Base-by-base conservation (phyloP, 768 basidiomycete genomes). In the Clathrus columnatus region DNA sequence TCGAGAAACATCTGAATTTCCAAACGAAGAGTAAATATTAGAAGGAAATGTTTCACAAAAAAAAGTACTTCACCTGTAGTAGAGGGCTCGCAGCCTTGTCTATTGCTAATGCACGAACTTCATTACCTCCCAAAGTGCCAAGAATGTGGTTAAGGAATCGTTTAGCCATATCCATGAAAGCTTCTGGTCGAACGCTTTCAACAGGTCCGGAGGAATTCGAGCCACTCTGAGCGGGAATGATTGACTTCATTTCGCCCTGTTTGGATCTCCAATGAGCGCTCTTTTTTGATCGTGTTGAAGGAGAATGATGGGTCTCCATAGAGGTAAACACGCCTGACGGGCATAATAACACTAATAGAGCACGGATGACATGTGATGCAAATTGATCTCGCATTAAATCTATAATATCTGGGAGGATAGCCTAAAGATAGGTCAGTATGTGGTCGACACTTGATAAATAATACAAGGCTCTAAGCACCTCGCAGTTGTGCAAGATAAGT, bases 341-440 rank as follows among this genome's bases (percentile, higher is more conserved):
- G 14, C 81, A 83, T n/a, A 96, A 73, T 43, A 96, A 74, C 4
- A 85, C 65, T 14, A 97, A 77, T 2, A 97, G 69, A 21, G 85
- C 81, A 32, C 94, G 85, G 46, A 95, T 60, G 43, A 93, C 89
- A 61, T 97, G 95, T 0, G 95, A 94, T 30, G 87, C 92, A 63
- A 92, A 95, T 28, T 87, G 84, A 62, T 95, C 84, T 72, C 85
- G 82, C 41, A 95, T 70, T 44, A 94, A 78, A 7, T 75, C 71
- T 0, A 81, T 68, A 29, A 94, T 72, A 3, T 69, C 67, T 0
- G 85, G 82, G 1, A 82, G 62, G 29, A 97, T 63, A 76, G 94
- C 91, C 85, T 92, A 55, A 2, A 54, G 28, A 17, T n/a, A 20
- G 23, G 2, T 32, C 20, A 20, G 17, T 43, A 48, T 43, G 47